Conservation (phyloP, 306 rosid genomes). For the Quercus mongolica region DNA sequence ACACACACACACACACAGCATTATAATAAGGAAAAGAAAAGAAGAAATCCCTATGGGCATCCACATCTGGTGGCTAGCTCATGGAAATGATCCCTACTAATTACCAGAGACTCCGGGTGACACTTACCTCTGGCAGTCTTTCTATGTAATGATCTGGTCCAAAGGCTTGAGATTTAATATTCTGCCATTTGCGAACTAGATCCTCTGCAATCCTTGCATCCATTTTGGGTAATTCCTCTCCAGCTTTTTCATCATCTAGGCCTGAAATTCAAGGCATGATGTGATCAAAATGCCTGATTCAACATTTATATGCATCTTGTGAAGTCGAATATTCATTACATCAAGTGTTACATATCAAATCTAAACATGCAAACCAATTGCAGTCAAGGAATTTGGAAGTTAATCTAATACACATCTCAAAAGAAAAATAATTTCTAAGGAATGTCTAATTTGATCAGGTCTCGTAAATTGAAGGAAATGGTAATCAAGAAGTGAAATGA, state of each 20-base stretch:
- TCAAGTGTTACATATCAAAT: neutral
- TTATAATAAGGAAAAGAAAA: neutral
- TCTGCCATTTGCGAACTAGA: constrained; percentile 89
- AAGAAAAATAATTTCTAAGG: neutral
- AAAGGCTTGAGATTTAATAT: constrained; percentile 78
- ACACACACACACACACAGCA: neutral
- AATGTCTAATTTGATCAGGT: neutral
- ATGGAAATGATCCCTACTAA: constrained; percentile 3
- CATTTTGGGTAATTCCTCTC: constrained; percentile 63
- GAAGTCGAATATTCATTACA: constrained; percentile 2
- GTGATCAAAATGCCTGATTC: constrained; percentile 16
- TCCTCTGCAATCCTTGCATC: constrained; percentile 89
- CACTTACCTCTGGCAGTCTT: constrained; percentile 66
- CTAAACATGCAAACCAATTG: neutral
- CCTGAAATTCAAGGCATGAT: constrained; percentile 3
- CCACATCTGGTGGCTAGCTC: neutral
- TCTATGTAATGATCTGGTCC: constrained; percentile 72
- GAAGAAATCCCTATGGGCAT: neutral
- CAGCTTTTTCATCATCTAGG: constrained; percentile 42
- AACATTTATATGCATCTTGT: neutral
- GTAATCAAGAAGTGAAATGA: neutral
- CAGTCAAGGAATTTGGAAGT: neutral
- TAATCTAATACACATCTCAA: neutral
- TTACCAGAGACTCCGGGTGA: constrained; percentile 4
- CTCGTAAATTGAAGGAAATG: neutral